These are phyloP conservation scores for Rhizophagus sp. DNA, from an alignment of 192 early-diverging fungal species.

Conservation along the genomic window DNA sequence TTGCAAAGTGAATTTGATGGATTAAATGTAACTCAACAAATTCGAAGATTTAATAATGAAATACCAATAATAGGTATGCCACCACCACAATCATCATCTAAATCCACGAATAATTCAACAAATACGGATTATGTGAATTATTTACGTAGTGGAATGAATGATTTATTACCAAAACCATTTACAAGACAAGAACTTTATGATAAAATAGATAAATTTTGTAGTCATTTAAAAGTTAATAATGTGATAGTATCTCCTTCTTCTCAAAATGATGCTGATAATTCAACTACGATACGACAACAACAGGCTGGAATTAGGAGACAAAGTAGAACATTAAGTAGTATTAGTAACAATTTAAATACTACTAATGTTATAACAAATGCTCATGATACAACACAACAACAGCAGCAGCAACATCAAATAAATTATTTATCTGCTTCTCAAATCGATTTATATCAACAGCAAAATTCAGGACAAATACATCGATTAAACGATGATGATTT, in stretches of 20 bases:
- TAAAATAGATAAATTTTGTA: conserved; percentile 59
- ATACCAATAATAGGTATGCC: conserved; percentile 79
- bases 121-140: conserved; percentile 57
- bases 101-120: conserved; percentile 50
- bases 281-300: neutral
- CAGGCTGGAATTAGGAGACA: neutral
- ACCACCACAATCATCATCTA: conserved; percentile 16
- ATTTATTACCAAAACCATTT: conserved; percentile 71
- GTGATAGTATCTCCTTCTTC: neutral
- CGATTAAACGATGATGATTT: neutral
- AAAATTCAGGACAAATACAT: neutral
- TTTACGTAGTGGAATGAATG: conserved; percentile 68
- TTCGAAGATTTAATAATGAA: conserved; percentile 66
- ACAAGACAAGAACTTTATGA: conserved; percentile 43
- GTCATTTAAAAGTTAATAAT: conserved; percentile 34
- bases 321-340: too few species aligned
- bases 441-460: neutral
- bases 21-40: conserved; percentile 61
- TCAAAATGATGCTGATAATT: neutral
- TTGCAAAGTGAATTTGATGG: conserved; percentile 72
- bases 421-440: neutral
- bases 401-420: neutral
- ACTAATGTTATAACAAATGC: too few species aligned
- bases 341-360: too few species aligned
- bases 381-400: neutral